Percentiles rank a stretch among this genome's conserved stretches.
These are phyloP conservation scores for Boehmeria nivea DNA, from an alignment of 306 rosid species.

Conservation along the genomic window DNA sequence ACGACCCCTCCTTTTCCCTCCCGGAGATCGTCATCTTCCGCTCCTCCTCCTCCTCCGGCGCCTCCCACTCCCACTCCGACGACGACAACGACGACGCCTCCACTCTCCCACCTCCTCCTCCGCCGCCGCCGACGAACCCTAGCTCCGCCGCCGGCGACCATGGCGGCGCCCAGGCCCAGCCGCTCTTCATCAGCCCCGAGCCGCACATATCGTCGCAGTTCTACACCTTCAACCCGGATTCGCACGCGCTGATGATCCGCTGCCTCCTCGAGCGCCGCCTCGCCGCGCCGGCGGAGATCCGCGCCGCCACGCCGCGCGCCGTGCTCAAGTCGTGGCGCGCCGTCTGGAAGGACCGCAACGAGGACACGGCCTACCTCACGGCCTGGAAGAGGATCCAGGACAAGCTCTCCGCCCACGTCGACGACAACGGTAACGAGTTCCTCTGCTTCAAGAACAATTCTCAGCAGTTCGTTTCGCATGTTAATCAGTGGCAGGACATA, in stretches of 20 bases:
- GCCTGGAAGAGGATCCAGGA: conserved; percentile 99
- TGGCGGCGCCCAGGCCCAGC: background rate
- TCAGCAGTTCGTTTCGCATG: conserved; percentile 79
- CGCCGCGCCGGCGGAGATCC: conserved; percentile 79
- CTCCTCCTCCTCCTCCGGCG: conserved; percentile 40
- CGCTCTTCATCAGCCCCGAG: conserved; percentile 63
- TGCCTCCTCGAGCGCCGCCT: conserved; percentile 75
- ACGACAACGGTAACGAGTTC: conserved; percentile 54
- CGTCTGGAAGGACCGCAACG: conserved; percentile 98
- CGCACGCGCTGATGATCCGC: conserved; percentile 85
- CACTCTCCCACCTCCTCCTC: conserved; percentile 30
- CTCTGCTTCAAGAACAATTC: conserved; percentile 94
- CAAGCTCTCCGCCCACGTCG: conserved; percentile 62
- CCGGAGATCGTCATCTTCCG: conserved; percentile 73
- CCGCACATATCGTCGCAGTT: conserved; percentile 90
- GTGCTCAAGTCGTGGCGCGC: conserved; percentile 93
- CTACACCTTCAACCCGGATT: conserved; percentile 85
- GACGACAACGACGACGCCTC: conserved; percentile 35
- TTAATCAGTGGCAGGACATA: conserved; percentile 87
- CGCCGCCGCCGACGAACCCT: conserved; percentile 26
- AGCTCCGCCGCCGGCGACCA: conserved; percentile 2
- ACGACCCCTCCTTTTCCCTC: conserved; percentile 47
- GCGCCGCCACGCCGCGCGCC: conserved; percentile 63
- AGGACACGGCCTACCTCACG: conserved; percentile 88
- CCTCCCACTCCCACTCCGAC: conserved; percentile 35